Evolutionary conservation across 1,284 basidiomycete genomes (phyloP).

Genomic region (Sanguinoderma infundibulare): DNA sequence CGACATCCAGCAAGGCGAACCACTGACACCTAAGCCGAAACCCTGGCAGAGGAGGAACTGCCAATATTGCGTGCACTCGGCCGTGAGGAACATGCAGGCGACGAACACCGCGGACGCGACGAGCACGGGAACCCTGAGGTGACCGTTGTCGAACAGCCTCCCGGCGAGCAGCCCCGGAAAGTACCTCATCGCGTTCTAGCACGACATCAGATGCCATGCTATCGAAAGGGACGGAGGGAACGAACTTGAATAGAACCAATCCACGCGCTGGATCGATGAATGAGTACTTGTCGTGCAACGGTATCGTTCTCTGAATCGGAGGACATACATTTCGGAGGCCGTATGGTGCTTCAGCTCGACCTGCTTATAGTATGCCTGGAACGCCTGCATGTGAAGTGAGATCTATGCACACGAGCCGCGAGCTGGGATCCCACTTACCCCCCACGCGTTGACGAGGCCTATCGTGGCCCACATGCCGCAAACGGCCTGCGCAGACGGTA

Average conservation of each 20-base stretch:
- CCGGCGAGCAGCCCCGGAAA: slow-evolving; percentile 29
- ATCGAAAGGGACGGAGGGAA: background rate
- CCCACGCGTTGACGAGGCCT: background rate
- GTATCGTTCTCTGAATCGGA: background rate
- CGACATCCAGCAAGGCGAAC: background rate
- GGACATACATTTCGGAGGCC: background rate
- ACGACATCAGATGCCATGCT: background rate
- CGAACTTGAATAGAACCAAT: background rate
- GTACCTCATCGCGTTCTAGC: background rate
- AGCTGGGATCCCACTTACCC: background rate
- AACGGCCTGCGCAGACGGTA: background rate
- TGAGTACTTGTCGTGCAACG: background rate
- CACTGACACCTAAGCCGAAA: slow-evolving; percentile 43
- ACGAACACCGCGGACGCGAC: slow-evolving; percentile 38
- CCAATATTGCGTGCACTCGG: slow-evolving; percentile 54
- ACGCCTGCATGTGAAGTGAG: background rate
- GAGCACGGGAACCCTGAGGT: slow-evolving; percentile 45
- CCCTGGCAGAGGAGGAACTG: slow-evolving; percentile 56
- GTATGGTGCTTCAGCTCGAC: background rate
- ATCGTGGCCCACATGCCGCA: background rate
- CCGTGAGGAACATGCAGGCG: slow-evolving; percentile 49
- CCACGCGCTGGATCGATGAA: background rate
- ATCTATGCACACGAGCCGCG: background rate
- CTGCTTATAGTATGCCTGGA: background rate
- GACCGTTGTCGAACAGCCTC: slow-evolving; percentile 55